These are phyloP conservation scores for Lactarius quietus DNA, from an alignment of 768 basidiomycete species.

Conservation along the genomic window DNA sequence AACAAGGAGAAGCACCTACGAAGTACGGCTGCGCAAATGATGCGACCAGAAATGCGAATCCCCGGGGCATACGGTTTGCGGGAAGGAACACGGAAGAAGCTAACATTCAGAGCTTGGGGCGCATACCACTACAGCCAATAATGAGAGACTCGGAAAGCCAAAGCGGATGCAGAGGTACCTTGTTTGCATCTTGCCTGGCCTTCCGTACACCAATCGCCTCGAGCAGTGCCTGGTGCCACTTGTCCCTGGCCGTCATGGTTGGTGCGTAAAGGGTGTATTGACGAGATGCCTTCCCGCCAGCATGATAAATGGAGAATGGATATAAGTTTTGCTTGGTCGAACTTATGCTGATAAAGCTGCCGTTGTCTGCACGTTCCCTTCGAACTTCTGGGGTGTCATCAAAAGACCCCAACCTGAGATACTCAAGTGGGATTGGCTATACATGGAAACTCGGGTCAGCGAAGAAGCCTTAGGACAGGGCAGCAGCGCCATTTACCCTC, in stretches of 20 bases:
- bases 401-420: slow-evolving; percentile 69
- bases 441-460: slow-evolving; percentile 12
- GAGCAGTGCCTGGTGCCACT: slow-evolving; percentile 59
- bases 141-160: not conserved
- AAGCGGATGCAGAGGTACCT: slow-evolving; percentile 43
- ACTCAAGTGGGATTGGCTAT: slow-evolving; percentile 78
- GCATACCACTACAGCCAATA: slow-evolving; percentile 56
- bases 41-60: slow-evolving; percentile 51
- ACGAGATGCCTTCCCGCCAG: slow-evolving; percentile 49
- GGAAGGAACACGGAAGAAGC: slow-evolving; percentile 51
- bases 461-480: not conserved
- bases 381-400: slow-evolving; percentile 55
- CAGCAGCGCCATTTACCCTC: slow-evolving; percentile 46
- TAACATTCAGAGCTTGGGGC: slow-evolving; percentile 53
- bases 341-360: slow-evolving; percentile 52
- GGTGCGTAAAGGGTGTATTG: slow-evolving; percentile 70
- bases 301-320: slow-evolving; percentile 77
- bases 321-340: slow-evolving; percentile 55
- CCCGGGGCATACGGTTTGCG: slow-evolving; percentile 33
- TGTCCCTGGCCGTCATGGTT: slow-evolving; percentile 53
- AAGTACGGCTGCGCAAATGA: slow-evolving; percentile 59
- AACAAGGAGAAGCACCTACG: slow-evolving; percentile 39
- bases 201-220: slow-evolving; percentile 63
- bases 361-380: slow-evolving; percentile 58
- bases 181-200: slow-evolving; percentile 65